Conservation (phyloP, 371 early-diverging fungal species). For the Gilbertella persicaria region DNA sequence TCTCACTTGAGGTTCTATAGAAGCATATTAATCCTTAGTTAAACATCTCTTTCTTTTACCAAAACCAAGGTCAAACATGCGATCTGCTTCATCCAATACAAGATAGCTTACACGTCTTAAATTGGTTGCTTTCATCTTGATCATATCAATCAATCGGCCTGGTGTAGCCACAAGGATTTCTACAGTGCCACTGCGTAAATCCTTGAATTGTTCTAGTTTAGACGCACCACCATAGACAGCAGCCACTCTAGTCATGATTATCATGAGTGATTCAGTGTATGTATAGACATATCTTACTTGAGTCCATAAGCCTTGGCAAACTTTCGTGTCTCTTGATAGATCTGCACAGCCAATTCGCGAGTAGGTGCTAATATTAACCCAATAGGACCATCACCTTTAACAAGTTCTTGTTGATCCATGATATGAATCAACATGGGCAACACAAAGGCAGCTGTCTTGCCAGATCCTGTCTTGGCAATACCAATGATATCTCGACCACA, state of each 20-base stretch:
- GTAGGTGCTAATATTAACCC: slow-evolving; percentile 82
- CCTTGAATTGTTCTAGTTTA: slow-evolving; percentile 87
- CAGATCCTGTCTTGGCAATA: slow-evolving; percentile 88
- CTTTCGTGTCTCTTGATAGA: slow-evolving; percentile 79
- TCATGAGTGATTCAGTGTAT: neutral
- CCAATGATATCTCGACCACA: slow-evolving; percentile 85
- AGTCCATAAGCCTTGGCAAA: slow-evolving; percentile 77
- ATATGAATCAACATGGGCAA: slow-evolving; percentile 89
- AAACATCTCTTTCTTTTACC: no score
- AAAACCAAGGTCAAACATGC: slow-evolving; percentile 97
- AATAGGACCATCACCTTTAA: slow-evolving; percentile 73
- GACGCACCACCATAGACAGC: slow-evolving; percentile 92
- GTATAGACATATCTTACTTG: slow-evolving; percentile 28
- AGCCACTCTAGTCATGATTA: slow-evolving; percentile 45
- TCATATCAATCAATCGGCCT: slow-evolving; percentile 96
- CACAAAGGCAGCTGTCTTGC: slow-evolving; percentile 77
- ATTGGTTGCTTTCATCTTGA: slow-evolving; percentile 87
- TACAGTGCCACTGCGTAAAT: slow-evolving; percentile 76
- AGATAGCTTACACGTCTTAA: slow-evolving; percentile 88
- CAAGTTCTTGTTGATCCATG: slow-evolving; percentile 75
- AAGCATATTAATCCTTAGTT: no score
- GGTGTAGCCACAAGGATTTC: slow-evolving; percentile 95
- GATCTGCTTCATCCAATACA: slow-evolving; percentile 95
- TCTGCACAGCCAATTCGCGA: slow-evolving; percentile 91
- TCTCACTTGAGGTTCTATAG: slow-evolving; percentile 88